Conservation (phyloP, 2,329 filamentous ascomycete species). For the Talaromyces verruculosus region DNA sequence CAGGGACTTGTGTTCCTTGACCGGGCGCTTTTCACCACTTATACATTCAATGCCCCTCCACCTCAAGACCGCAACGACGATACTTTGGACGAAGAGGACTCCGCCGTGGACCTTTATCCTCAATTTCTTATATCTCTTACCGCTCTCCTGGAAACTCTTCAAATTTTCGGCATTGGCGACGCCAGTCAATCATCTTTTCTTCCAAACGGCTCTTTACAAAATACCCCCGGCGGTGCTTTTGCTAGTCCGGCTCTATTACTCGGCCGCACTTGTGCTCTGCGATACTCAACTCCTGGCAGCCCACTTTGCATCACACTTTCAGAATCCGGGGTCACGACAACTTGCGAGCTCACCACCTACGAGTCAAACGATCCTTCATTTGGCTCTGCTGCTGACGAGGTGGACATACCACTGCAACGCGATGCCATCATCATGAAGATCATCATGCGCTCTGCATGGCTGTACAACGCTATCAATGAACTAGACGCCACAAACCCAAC, state of each 20-base stretch:
- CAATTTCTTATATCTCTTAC: constrained; percentile 84
- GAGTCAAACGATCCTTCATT: constrained; percentile 70
- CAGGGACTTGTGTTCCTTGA: constrained; percentile 88
- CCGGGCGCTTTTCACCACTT: constrained; percentile 83
- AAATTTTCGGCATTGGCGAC: constrained; percentile 84
- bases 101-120: constrained; percentile 50
- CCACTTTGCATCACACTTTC: constrained; percentile 83
- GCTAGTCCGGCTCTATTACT: constrained; percentile 79
- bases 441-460: constrained; percentile 71
- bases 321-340: constrained; percentile 82
- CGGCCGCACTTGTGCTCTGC: constrained; percentile 79
- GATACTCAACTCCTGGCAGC: constrained; percentile 71
- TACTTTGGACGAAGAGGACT: constrained; percentile 24
- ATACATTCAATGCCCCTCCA: constrained; percentile 61
- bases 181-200: constrained; percentile 63
- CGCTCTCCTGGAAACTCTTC: constrained; percentile 86
- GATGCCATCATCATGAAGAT: constrained; percentile 82
- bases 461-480: constrained; percentile 54
- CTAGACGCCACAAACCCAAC: constrained; percentile 67
- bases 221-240: constrained; percentile 67
- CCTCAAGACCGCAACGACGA: constrained; percentile 29
- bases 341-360: constrained; percentile 87
- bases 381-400: constrained; percentile 29
- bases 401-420: constrained; percentile 77
- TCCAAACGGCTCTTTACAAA: constrained; percentile 69